Percentiles rank a stretch among this genome's conserved stretches.
These are phyloP conservation scores for Anisodus tanguticus DNA, from an alignment of 257 asterid species.

Conservation along the genomic window DNA sequence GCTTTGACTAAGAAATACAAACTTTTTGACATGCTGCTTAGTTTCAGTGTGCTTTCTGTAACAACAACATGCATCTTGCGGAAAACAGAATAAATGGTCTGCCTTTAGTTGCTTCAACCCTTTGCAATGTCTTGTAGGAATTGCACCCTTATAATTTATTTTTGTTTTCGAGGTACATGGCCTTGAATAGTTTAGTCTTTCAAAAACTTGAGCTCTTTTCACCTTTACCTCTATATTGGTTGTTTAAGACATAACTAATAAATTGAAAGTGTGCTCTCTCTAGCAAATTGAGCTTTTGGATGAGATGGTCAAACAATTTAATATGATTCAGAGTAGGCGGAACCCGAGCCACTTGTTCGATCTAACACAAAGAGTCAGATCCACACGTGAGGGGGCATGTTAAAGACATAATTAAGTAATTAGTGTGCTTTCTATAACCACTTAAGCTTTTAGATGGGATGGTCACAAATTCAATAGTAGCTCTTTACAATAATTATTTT, in stretches of 20 bases:
- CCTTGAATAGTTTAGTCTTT: conserved; percentile 21
- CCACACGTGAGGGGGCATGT: neutral
- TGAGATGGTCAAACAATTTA: neutral
- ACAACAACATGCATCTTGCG: neutral
- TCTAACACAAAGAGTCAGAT: conserved; percentile 5
- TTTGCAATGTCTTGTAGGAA: conserved; percentile 12
- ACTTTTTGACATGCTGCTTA: conserved; percentile 8
- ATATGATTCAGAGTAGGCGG: neutral
- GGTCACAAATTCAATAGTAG: neutral
- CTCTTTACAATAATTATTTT: conserved; percentile 15
- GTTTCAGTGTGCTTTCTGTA: conserved; percentile 22
- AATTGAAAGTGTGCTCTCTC: conserved; percentile 19
- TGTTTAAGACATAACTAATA: conserved; percentile 8
- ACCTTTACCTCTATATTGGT: neutral
- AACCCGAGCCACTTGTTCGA: neutral
- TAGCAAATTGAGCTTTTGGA: neutral
- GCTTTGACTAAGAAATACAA: conserved; percentile 21
- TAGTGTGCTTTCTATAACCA: neutral
- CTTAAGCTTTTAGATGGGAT: neutral
- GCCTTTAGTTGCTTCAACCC: conserved; percentile 20
- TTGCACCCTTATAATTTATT: neutral
- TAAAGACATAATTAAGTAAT: neutral
- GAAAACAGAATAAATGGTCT: neutral
- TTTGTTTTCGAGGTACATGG: neutral
- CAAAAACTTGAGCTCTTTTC: neutral